phyloP scores from a whole-genome alignment of 257 asterid species.

The Jasminum sambac region DNA sequence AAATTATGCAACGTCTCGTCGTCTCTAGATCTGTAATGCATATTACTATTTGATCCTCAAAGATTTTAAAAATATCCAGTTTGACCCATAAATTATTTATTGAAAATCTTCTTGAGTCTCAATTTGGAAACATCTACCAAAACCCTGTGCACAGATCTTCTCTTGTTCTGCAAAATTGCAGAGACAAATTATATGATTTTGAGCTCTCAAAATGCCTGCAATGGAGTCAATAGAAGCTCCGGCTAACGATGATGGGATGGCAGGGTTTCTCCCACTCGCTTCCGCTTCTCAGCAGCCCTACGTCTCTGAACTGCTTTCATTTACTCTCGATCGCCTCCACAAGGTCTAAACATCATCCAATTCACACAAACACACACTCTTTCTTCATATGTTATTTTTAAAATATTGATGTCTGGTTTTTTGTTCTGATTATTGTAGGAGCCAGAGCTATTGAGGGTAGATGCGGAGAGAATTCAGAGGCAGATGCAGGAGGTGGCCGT shows the following conservation, averaged over 20 bases:
- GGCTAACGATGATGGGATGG: constrained; percentile 31
- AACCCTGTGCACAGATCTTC: neutral
- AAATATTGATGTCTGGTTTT: neutral
- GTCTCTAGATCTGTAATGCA: too few relatives aligned
- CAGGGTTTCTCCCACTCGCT: constrained; percentile 46
- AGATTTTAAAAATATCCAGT: neutral
- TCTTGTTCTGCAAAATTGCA: neutral
- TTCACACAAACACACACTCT: neutral
- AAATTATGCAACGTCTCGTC: too few relatives aligned
- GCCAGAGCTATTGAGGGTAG: constrained; percentile 54
- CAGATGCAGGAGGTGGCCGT: constrained; percentile 69
- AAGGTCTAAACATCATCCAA: constrained; percentile 29
- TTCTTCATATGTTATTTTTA: neutral
- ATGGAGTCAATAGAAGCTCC: constrained; percentile 42
- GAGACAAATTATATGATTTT: neutral
- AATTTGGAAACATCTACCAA: neutral
- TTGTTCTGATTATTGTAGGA: constrained; percentile 29
- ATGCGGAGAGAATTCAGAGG: constrained; percentile 51
- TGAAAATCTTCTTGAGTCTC: neutral
- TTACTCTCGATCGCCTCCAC: constrained; percentile 61
- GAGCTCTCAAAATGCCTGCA: constrained; percentile 3
- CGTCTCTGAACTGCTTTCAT: constrained; percentile 57
- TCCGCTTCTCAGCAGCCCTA: constrained; percentile 55
- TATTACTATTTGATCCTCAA: neutral
- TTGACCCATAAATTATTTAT: neutral